phyloP scores from a whole-genome alignment of 495 filamentous ascomycete genomes.

The Hyphodiscus hymeniophilus region DNA sequence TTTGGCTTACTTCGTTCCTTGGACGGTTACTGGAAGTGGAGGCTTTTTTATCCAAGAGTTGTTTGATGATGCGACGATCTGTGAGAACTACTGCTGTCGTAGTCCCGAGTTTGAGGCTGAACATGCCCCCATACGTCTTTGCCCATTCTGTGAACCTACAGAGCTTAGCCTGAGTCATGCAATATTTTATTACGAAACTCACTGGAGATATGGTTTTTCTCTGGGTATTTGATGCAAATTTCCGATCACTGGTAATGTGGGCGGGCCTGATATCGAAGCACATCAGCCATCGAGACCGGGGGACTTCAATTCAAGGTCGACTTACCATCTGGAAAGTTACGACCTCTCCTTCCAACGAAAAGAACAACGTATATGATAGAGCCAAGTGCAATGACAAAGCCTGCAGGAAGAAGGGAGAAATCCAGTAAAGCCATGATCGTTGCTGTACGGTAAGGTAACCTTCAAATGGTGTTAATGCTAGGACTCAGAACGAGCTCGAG shows the following conservation, averaged over 20 bases:
- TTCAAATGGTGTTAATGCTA: too few relatives aligned
- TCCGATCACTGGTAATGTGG: constrained; percentile 32
- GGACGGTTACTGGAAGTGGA: constrained; percentile 38
- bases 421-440: too few relatives aligned
- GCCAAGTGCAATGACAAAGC: too few relatives aligned
- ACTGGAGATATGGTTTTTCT: constrained; percentile 26
- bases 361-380: background rate
- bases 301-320: background rate
- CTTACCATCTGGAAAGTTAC: constrained; percentile 19
- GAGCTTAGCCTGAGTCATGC: too few relatives aligned
- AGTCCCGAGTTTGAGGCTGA: constrained; percentile 32
- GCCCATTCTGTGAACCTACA: constrained; percentile 41
- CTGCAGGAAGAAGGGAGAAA: too few relatives aligned
- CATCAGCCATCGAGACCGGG: background rate
- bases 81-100: constrained; percentile 33
- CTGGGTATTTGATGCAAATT: constrained; percentile 33
- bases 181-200: too few relatives aligned
- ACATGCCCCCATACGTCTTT: constrained; percentile 35
- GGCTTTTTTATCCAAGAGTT: constrained; percentile 37
- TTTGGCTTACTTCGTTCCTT: constrained; percentile 32
- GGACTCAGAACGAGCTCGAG: too few relatives aligned
- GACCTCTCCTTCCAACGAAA: constrained; percentile 8
- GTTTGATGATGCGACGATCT: constrained; percentile 27
- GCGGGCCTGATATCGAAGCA: constrained; percentile 24
- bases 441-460: too few relatives aligned